Percentiles rank a stretch among this genome's conserved stretches.
Conservation (phyloP, 306 rosid species). For the Mimosa pudica region DNA sequence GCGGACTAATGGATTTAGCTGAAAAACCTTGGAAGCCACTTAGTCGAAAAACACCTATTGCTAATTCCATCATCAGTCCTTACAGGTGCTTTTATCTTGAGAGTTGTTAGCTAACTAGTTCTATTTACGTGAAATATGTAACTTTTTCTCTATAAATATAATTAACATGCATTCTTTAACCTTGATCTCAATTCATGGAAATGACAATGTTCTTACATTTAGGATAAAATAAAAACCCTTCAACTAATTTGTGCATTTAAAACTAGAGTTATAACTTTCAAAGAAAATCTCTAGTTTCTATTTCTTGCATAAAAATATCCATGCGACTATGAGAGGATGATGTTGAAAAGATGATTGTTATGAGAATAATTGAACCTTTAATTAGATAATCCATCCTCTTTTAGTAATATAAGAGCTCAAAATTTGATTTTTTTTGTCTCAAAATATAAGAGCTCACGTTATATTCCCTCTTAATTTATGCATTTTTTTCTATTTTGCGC, state of each 20-base stretch:
- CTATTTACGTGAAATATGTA: no score
- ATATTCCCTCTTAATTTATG: no score
- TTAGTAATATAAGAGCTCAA: no score
- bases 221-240: background rate
- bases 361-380: background rate
- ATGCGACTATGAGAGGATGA: background rate
- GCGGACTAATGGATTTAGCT: constrained; percentile 50
- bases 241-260: background rate
- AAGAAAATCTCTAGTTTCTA: background rate
- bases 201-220: no score
- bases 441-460: no score
- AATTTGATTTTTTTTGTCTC: no score
- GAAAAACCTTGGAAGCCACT: constrained; percentile 86
- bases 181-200: no score
- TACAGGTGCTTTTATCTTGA: constrained; percentile 54
- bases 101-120: no score
- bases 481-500: no score
- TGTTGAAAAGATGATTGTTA: background rate
- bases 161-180: no score
- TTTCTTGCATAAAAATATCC: background rate
- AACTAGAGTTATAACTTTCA: background rate
- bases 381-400: no score
- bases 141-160: no score
- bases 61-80: constrained; percentile 69
- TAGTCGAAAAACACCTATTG: constrained; percentile 56